Conservation (phyloP, 352 stramenopile species). For the Phytophthora nicotianae region DNA sequence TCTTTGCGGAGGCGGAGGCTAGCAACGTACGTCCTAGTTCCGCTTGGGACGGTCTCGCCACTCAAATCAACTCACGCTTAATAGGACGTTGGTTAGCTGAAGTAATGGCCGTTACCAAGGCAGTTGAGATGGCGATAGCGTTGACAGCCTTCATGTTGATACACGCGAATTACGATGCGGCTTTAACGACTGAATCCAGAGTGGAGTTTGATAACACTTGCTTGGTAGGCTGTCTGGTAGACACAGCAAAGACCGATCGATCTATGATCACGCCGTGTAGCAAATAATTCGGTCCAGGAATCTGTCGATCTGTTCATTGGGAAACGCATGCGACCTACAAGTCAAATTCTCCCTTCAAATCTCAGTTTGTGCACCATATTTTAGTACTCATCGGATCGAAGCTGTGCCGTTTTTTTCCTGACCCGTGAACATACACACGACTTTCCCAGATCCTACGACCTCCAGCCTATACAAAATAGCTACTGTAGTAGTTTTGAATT, state of each 20-base stretch:
- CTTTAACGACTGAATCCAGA: constrained; percentile 11
- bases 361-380: constrained; percentile 1
- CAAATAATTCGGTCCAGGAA: constrained; percentile 3
- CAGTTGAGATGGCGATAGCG: background rate
- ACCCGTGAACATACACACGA: background rate
- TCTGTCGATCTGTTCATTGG: background rate
- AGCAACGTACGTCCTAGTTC: constrained; percentile 39
- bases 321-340: background rate
- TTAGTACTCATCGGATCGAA: background rate
- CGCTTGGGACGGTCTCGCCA: constrained; percentile 33
- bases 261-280: background rate
- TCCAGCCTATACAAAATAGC: background rate
- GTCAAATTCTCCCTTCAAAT: background rate
- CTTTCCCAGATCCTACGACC: background rate
- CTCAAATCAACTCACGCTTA: constrained; percentile 38
- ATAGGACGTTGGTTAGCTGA: background rate
- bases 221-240: background rate
- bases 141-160: constrained; percentile 4
- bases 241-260: background rate
- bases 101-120: background rate
- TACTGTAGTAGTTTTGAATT: background rate
- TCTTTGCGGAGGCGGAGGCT: constrained; percentile 16
- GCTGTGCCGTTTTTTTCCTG: background rate
- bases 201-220: background rate
- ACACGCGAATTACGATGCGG: background rate